A percentile compares a stretch with the other conserved stretches of the same genome.
phyloP scores from a whole-genome alignment of 768 basidiomycete species.

The Kwoniella shandongensis region DNA sequence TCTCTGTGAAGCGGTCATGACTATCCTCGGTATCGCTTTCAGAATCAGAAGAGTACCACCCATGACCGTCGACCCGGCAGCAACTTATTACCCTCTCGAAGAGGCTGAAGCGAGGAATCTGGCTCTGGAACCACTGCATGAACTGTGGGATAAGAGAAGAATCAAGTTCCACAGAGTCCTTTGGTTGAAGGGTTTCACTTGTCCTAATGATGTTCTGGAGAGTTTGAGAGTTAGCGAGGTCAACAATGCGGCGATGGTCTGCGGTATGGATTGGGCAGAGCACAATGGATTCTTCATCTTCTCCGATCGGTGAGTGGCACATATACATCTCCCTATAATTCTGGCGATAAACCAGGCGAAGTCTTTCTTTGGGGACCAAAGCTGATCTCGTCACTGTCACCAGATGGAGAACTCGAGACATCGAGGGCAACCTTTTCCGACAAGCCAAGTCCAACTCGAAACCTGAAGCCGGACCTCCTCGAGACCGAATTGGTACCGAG shows the following conservation, averaged over 20 bases:
- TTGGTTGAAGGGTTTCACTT: slow-evolving; percentile 99
- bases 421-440: slow-evolving; percentile 96
- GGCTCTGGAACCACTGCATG: slow-evolving; percentile 82
- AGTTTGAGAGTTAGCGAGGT: slow-evolving; percentile 84
- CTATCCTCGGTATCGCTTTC: slow-evolving; percentile 87
- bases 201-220: slow-evolving; percentile 96
- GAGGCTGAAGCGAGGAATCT: slow-evolving; percentile 93
- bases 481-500: slow-evolving; percentile 74
- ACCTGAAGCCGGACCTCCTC: slow-evolving; percentile 85
- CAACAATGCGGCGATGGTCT: slow-evolving; percentile 96
- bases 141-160: slow-evolving; percentile 70
- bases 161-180: slow-evolving; percentile 87
- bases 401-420: slow-evolving; percentile 96
- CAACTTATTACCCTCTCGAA: slow-evolving; percentile 92
- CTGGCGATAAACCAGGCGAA: not conserved
- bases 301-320: slow-evolving; percentile 74
- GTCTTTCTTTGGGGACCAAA: not conserved
- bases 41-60: slow-evolving; percentile 85
- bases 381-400: slow-evolving; percentile 1
- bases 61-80: slow-evolving; percentile 84
- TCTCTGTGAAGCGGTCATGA: slow-evolving; percentile 91
- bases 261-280: slow-evolving; percentile 99
- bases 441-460: slow-evolving; percentile 93
- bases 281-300: slow-evolving; percentile 97
- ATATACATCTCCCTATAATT: not conserved